Evolutionary conservation across 345 rosid species (phyloP), one percentile per base, ranked within the genome.

Genomic region (Eucalyptus polybractea): DNA sequence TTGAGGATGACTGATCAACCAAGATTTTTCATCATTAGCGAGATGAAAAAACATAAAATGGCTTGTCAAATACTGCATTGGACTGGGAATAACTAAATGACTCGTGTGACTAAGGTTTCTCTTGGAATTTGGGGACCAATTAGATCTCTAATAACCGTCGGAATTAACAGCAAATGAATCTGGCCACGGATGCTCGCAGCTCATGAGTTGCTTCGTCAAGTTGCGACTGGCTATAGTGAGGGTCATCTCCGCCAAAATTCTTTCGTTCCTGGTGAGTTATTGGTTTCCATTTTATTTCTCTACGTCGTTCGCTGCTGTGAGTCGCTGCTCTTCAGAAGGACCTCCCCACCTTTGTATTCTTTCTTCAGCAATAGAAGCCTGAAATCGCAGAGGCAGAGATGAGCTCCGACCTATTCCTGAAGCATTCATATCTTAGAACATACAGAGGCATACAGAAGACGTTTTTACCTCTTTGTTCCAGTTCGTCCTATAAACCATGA

Each of bases 281-380:
- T n/a, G 44, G n/a, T 11, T 16, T 50, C 47, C 40, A 14, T 2
- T 50, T 88, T 17, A 88, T 72, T 69, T 88, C 89, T 88, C 89
- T 21, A 50, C 24, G 80, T 80, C 69, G 6, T 80, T 51, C 62
- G 2, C 53, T 5, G 42, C 51, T 14, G 42, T 37, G 24, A 13
- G 13, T 42, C 3, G 10, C 11, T 40, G 50, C 25, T 88, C 53
- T n/a, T 54, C 67, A 14, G 25, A 47, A 6, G 91, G 88, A 65
- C 97, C 97, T 87, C 95, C 95, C 98, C 97, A 96, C 80, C 85
- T 93, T 89, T 60, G 92, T 42, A 97, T 96, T 90, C 95, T 93
- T 27, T 93, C 94, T 88, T 92, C 95, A 58, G 97, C 98, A 90
- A 91, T 89, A 13, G 96, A 92, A 88, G 97, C 98, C 98, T 97